Evolutionary conservation across 768 basidiomycete genomes (phyloP).

Genomic region (Pleurotus tuoliensis): DNA sequence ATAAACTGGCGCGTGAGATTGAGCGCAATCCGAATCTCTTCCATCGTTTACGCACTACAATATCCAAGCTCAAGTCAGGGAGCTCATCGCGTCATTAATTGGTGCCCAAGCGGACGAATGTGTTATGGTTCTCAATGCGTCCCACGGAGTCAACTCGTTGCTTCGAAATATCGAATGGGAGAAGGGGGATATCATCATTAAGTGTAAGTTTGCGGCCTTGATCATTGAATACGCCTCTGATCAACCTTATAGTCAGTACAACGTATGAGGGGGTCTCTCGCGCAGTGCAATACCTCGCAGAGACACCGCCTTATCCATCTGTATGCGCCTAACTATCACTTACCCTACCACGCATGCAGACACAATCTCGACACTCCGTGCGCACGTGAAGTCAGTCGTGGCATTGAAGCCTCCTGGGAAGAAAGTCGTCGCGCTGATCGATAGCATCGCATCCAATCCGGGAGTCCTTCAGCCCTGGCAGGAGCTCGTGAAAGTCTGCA

Average conservation of each 20-base stretch:
- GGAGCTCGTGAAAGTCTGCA: slow-evolving; percentile 63
- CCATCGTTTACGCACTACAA: slow-evolving; percentile 28
- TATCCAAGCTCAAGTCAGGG: slow-evolving; percentile 31
- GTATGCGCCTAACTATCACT: slow-evolving; percentile 38
- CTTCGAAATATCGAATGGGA: slow-evolving; percentile 60
- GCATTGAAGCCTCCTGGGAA: slow-evolving; percentile 9
- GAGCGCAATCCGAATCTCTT: slow-evolving; percentile 53
- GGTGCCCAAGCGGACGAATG: slow-evolving; percentile 41
- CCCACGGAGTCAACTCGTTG: slow-evolving; percentile 56
- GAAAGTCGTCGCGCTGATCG: slow-evolving; percentile 68
- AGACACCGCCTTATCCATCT: slow-evolving; percentile 44
- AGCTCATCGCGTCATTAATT: slow-evolving; percentile 44
- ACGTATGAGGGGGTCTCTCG: slow-evolving; percentile 49
- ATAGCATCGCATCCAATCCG: slow-evolving; percentile 61
- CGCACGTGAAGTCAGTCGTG: slow-evolving; percentile 13
- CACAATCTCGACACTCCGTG: slow-evolving; percentile 31
- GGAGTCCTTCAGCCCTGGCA: slow-evolving; percentile 72
- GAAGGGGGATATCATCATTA: slow-evolving; percentile 56
- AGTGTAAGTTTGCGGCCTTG: slow-evolving; percentile 29
- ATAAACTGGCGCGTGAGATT: slow-evolving; percentile 27
- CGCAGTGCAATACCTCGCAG: slow-evolving; percentile 46
- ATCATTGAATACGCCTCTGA: background rate
- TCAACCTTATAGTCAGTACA: slow-evolving; percentile 15
- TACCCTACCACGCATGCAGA: slow-evolving; percentile 47
- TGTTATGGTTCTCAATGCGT: slow-evolving; percentile 52